phyloP scores from a whole-genome alignment of 2,329 filamentous ascomycete genomes.

The Sclerotiophoma versabilis region DNA sequence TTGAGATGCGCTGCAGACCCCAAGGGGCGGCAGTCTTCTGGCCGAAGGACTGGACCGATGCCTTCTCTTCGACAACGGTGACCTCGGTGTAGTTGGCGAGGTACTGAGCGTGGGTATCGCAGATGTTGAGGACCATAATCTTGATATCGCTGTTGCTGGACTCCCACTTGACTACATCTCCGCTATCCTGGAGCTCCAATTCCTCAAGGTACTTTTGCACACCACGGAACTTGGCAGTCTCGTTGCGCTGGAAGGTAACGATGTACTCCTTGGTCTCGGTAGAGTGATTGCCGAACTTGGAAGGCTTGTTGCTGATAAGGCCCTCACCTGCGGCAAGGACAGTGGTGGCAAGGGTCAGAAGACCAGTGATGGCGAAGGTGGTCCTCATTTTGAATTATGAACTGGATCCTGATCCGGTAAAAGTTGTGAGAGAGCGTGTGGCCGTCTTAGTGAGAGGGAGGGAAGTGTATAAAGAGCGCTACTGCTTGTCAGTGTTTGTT shows the following conservation, averaged over 20 bases:
- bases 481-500: constrained; percentile 19
- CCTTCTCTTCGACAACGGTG: constrained; percentile 51
- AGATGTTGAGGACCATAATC: constrained; percentile 52
- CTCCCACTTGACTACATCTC: constrained; percentile 46
- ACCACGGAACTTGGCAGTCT: constrained; percentile 17
- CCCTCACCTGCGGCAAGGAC: constrained; percentile 33
- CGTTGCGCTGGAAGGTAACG: constrained; percentile 30
- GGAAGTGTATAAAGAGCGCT: constrained; percentile 15
- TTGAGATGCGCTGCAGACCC: constrained; percentile 57
- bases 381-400: constrained; percentile 42
- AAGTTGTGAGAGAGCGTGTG: constrained; percentile 19
- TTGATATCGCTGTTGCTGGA: constrained; percentile 50
- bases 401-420: constrained; percentile 34
- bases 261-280: constrained; percentile 42
- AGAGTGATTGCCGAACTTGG: constrained; percentile 33
- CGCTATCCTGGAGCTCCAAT: constrained; percentile 36
- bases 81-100: constrained; percentile 52
- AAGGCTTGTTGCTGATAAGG: constrained; percentile 32
- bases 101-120: constrained; percentile 49
- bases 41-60: constrained; percentile 41
- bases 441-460: constrained; percentile 15
- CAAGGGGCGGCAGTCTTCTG: constrained; percentile 50
- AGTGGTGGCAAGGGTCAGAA: constrained; percentile 35
- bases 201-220: constrained; percentile 22
- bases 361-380: constrained; percentile 34